phyloP scores from a whole-genome alignment of 176 grass and related monocot genomes.

The Chloris gayana region DNA sequence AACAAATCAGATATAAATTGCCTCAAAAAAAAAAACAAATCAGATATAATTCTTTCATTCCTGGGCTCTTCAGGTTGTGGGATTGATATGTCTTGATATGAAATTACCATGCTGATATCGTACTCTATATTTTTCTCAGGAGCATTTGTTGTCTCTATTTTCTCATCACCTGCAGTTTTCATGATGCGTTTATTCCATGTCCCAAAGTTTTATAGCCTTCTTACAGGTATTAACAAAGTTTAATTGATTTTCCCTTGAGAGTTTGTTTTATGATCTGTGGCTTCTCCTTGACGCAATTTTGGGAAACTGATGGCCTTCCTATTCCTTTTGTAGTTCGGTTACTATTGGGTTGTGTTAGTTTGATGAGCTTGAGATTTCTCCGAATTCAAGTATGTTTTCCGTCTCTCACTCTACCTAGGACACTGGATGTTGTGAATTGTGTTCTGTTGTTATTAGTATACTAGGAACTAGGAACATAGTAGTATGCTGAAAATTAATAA shows the following conservation, averaged over 20 bases:
- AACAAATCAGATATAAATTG: constrained; percentile 7
- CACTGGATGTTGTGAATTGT: neutral
- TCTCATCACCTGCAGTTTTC: constrained; percentile 62
- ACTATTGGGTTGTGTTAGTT: constrained; percentile 59
- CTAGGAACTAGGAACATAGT: constrained; percentile 14
- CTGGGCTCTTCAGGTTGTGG: neutral
- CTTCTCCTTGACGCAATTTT: constrained; percentile 35
- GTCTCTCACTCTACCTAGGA: constrained; percentile 20
- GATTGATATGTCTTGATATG: neutral
- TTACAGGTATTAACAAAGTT: constrained; percentile 55
- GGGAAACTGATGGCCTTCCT: constrained; percentile 19
- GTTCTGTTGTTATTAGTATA: constrained; percentile 8
- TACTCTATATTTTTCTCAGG: constrained; percentile 51
- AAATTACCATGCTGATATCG: neutral
- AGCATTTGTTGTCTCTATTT: constrained; percentile 66
- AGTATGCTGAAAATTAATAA: constrained; percentile 1
- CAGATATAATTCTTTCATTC: neutral
- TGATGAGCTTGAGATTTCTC: constrained; percentile 72
- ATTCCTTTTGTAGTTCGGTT: constrained; percentile 64
- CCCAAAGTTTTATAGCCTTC: constrained; percentile 81
- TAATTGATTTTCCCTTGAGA: constrained; percentile 14
- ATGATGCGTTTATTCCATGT: constrained; percentile 54
- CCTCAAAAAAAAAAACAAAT: too few species aligned
- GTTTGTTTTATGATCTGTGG: constrained; percentile 30
- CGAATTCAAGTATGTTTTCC: constrained; percentile 72